Conservation (phyloP, 2,329 filamentous ascomycete species). For the Claviceps maximensis region DNA sequence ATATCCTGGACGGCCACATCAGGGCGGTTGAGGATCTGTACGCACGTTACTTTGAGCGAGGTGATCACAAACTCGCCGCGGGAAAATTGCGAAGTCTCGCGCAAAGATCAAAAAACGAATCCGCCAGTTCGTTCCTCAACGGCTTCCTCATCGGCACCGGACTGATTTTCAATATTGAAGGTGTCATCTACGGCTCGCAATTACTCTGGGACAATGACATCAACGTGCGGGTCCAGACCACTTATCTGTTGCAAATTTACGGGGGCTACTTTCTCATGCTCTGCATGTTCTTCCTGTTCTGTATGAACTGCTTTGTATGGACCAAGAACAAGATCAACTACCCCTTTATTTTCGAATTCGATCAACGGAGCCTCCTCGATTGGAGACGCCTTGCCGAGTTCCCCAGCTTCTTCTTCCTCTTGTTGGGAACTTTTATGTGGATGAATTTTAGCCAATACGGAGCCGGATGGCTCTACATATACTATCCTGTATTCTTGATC, state of each 20-base stretch:
- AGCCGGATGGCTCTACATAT: slow-evolving; percentile 57
- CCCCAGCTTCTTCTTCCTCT: slow-evolving; percentile 68
- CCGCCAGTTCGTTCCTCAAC: slow-evolving; percentile 44
- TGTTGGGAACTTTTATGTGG: slow-evolving; percentile 74
- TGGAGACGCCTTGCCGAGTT: slow-evolving; percentile 84
- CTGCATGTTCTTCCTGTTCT: slow-evolving; percentile 71
- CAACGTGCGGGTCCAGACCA: slow-evolving; percentile 37
- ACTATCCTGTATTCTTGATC: slow-evolving; percentile 75
- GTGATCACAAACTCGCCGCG: slow-evolving; percentile 82
- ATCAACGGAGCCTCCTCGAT: slow-evolving; percentile 71
- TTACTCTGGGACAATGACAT: slow-evolving; percentile 38
- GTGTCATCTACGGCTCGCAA: slow-evolving; percentile 45
- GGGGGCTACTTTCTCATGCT: slow-evolving; percentile 81
- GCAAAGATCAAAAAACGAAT: slow-evolving; percentile 42
- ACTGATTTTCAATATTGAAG: slow-evolving; percentile 51
- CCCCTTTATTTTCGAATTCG: slow-evolving; percentile 92
- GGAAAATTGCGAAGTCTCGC: slow-evolving; percentile 70
- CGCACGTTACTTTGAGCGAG: slow-evolving; percentile 83
- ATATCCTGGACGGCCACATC: slow-evolving; percentile 69
- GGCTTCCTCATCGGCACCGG: slow-evolving; percentile 57
- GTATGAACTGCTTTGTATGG: slow-evolving; percentile 75
- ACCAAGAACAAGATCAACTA: slow-evolving; percentile 82
- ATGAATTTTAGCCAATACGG: slow-evolving; percentile 70
- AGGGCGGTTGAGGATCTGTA: slow-evolving; percentile 80
- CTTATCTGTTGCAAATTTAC: slow-evolving; percentile 77